These are phyloP conservation scores for Teunomyces atbi DNA, from an alignment of 805 yeast genomes.

Conservation along the genomic window DNA sequence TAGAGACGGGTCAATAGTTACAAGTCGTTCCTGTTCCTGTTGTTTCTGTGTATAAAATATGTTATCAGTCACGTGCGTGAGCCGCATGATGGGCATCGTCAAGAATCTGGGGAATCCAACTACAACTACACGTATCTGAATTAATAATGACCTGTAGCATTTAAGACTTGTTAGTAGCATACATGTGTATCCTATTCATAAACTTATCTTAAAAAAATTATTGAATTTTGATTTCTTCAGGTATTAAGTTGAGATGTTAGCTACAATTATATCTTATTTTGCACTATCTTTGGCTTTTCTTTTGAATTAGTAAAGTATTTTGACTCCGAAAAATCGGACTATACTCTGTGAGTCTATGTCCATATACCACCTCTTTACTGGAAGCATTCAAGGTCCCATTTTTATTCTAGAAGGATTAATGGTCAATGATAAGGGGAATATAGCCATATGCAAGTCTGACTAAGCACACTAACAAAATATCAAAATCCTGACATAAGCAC, in stretches of 20 bases:
- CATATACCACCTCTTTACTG: too few species aligned
- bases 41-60: background rate
- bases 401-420: background rate
- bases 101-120: background rate
- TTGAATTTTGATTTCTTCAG: background rate
- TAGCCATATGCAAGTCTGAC: slow-evolving; percentile 1
- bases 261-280: background rate
- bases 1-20: too few species aligned
- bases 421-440: background rate
- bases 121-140: background rate
- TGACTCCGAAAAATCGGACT: too few species aligned
- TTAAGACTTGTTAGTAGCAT: too few species aligned
- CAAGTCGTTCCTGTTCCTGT: too few species aligned
- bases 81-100: slow-evolving; percentile 15
- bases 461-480: background rate
- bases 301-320: too few species aligned
- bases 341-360: too few species aligned
- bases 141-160: background rate
- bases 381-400: too few species aligned
- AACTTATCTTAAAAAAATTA: background rate
- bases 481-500: background rate
- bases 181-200: rapidly evolving
- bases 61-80: slow-evolving; percentile 3
- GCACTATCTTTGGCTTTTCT: background rate
- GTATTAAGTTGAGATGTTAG: background rate